These are phyloP conservation scores for Yamadazyma insecticola DNA, from an alignment of 805 yeast genomes.

Conservation along the genomic window DNA sequence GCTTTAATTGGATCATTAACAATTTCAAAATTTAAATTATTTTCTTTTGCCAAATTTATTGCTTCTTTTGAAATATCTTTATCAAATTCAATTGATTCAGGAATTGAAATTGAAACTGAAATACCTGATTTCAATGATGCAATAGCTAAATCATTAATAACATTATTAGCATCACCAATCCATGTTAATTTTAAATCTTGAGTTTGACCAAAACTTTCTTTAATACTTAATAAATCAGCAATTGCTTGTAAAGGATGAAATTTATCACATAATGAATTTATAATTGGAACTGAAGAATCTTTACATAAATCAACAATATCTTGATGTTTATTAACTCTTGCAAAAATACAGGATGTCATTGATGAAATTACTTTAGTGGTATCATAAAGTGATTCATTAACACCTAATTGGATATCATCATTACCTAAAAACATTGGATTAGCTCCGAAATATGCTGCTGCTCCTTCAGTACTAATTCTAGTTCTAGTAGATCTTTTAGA, in stretches of 20 bases:
- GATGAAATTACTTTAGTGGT: conserved; percentile 87
- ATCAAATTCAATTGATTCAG: conserved; percentile 65
- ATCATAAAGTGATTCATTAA: conserved; percentile 86
- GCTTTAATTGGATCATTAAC: conserved; percentile 76
- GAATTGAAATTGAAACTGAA: conserved; percentile 78
- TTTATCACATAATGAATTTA: conserved; percentile 88
- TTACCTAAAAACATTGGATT: conserved; percentile 95
- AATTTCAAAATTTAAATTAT: conserved; percentile 43
- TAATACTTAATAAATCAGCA: conserved; percentile 82
- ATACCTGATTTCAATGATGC: conserved; percentile 86
- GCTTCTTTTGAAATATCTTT: conserved; percentile 52
- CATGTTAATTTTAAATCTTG: conserved; percentile 76
- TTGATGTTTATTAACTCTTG: conserved; percentile 84
- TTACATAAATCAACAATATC: conserved; percentile 76
- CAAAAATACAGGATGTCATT: conserved; percentile 95
- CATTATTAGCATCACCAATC: conserved; percentile 97
- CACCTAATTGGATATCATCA: conserved; percentile 95
- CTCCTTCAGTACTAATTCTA: conserved; percentile 91
- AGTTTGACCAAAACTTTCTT: conserved; percentile 62
- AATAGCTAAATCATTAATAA: conserved; percentile 85
- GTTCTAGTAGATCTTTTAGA: conserved; percentile 94
- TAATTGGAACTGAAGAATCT: conserved; percentile 84
- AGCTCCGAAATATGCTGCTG: conserved; percentile 88
- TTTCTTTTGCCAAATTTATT: conserved; percentile 43
- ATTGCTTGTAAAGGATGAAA: conserved; percentile 96